Conservation (phyloP, 495 filamentous ascomycete genomes). For the Hypoxylon fragiforme region DNA sequence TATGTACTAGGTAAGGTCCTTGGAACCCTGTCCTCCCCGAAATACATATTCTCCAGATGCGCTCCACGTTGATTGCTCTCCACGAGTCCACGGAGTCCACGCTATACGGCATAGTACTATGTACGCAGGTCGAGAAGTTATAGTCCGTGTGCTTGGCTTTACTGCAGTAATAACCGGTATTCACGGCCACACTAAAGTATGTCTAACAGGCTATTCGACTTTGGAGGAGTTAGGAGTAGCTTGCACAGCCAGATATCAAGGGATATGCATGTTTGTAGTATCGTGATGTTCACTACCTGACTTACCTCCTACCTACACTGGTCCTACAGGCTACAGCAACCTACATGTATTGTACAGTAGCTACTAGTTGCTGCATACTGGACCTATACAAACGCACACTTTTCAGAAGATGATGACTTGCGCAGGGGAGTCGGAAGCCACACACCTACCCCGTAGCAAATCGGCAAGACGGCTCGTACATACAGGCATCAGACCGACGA, state of each 20-base stretch:
- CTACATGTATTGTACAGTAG: no score
- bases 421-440: slow-evolving; percentile 28
- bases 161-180: slow-evolving; percentile 7
- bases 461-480: slow-evolving; percentile 23
- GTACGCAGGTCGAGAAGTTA: slow-evolving; percentile 8
- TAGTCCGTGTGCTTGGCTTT: slow-evolving; percentile 2
- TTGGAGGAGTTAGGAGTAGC: slow-evolving; percentile 4
- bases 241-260: neutral
- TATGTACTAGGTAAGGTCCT: no score
- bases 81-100: no score
- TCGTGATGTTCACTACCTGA: neutral
- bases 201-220: neutral
- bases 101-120: no score
- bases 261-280: slow-evolving; percentile 3
- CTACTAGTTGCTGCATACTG: no score
- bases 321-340: no score
- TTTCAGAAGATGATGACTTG: slow-evolving; percentile 35
- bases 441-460: no score
- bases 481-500: slow-evolving; percentile 16
- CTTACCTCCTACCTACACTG: slow-evolving; percentile 13
- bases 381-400: no score
- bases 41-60: slow-evolving; percentile 27
- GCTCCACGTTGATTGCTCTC: slow-evolving; percentile 25
- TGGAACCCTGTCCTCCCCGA: slow-evolving; percentile 8
- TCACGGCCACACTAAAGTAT: no score